phyloP scores from a whole-genome alignment of 305 asterid genomes.

The Fraxinus angustifolia region DNA sequence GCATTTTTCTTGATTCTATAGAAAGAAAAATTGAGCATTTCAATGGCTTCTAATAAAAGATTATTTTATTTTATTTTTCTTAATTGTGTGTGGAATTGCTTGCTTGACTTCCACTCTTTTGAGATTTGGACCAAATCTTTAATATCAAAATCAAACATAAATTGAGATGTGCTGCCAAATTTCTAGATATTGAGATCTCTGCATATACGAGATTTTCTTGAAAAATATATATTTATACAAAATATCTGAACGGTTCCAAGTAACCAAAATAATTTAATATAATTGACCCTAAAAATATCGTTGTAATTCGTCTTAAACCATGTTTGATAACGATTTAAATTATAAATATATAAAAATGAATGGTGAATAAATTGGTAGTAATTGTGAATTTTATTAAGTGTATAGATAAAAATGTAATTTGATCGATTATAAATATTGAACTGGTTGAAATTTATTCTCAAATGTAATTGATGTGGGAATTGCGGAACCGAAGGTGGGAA shows the following conservation, averaged over 20 bases:
- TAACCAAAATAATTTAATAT: not conserved
- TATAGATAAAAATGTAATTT: too few species aligned
- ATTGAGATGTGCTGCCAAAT: not conserved
- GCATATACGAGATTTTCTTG: not conserved
- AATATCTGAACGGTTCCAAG: not conserved
- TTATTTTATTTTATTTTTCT: not conserved
- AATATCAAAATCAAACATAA: not conserved
- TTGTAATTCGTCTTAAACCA: not conserved
- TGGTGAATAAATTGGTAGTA: not conserved
- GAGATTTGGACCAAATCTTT: not conserved
- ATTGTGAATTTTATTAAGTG: too few species aligned
- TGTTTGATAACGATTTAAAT: not conserved
- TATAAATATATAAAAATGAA: too few species aligned
- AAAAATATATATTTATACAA: not conserved
- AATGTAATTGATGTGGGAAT: too few species aligned
- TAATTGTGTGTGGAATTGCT: not conserved
- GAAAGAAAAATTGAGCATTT: not conserved
- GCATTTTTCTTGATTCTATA: not conserved
- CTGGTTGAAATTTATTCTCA: too few species aligned
- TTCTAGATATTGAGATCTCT: not conserved
- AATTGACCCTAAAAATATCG: too few species aligned
- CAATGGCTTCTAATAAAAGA: not conserved
- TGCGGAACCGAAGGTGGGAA: too few species aligned
- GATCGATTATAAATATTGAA: too few species aligned
- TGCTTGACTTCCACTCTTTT: not conserved